Conservation (phyloP, 371 early-diverging fungal genomes). For the Entomophthora muscae region DNA sequence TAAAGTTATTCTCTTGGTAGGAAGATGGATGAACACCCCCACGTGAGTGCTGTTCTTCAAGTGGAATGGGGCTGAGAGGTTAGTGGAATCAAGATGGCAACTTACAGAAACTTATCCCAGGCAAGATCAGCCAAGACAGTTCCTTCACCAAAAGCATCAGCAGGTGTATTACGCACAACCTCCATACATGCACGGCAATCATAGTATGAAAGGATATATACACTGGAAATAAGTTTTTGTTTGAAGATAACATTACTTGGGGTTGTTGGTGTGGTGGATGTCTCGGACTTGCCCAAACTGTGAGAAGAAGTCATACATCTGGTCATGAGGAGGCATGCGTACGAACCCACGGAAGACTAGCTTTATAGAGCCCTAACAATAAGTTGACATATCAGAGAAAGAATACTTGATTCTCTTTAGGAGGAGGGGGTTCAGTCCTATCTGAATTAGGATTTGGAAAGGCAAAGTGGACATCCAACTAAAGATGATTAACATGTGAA, state of each 20-base stretch:
- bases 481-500: neutral
- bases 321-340: neutral
- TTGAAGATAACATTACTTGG: neutral
- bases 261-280: neutral
- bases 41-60: neutral
- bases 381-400: neutral
- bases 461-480: neutral
- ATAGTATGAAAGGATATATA: neutral
- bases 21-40: neutral
- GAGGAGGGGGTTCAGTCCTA: neutral
- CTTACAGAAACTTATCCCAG: neutral
- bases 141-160: neutral
- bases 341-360: neutral
- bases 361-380: neutral
- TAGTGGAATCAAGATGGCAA: neutral
- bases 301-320: neutral
- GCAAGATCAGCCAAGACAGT: neutral
- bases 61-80: neutral
- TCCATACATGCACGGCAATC: neutral
- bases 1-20: neutral
- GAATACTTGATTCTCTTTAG: neutral
- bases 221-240: neutral
- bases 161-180: neutral
- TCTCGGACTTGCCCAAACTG: neutral
- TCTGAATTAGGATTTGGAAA: neutral